Percentiles rank a stretch among this genome's conserved stretches.
Evolutionary conservation across 768 basidiomycete species (phyloP).

Genomic region (Tricholoma saponaceum): DNA sequence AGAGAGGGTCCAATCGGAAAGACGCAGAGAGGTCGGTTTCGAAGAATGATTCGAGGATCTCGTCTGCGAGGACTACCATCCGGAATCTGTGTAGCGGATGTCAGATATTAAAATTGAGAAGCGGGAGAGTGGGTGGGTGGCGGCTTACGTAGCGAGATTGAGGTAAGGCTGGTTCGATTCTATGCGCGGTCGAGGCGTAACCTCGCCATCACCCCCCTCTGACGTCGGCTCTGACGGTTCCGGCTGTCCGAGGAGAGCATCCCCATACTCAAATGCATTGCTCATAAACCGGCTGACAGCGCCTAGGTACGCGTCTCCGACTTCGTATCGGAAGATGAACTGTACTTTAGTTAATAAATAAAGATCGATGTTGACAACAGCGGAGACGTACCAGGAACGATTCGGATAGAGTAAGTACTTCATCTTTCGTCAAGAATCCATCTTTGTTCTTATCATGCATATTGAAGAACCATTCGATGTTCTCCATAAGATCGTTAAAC

Average conservation of each 20-base stretch:
- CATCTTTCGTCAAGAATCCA: constrained; percentile 93
- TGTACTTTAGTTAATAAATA: too few relatives aligned
- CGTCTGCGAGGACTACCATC: constrained; percentile 97
- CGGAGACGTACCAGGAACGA: constrained; percentile 65
- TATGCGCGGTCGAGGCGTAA: constrained; percentile 41
- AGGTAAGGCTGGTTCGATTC: constrained; percentile 88
- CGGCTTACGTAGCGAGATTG: constrained; percentile 86
- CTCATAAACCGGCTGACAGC: constrained; percentile 97
- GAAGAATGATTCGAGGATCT: constrained; percentile 95
- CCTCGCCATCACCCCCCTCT: constrained; percentile 25
- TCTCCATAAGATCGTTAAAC: constrained; percentile 97
- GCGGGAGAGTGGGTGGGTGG: background rate
- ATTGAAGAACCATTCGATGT: constrained; percentile 98
- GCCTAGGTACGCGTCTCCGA: constrained; percentile 94
- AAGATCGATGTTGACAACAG: background rate
- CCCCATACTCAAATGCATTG: constrained; percentile 97
- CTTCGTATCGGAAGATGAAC: constrained; percentile 98
- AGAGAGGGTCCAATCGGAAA: constrained; percentile 73
- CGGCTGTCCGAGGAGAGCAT: constrained; percentile 71
- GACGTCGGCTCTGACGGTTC: too few relatives aligned
- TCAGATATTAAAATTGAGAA: background rate
- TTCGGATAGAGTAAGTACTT: constrained; percentile 93
- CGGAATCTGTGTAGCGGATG: constrained; percentile 64
- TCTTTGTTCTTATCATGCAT: too few relatives aligned
- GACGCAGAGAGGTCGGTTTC: constrained; percentile 87